Percentiles rank a stretch among this genome's conserved stretches.
Conservation (phyloP, 176 grass and related monocot genomes). For the Avena atlantica region DNA sequence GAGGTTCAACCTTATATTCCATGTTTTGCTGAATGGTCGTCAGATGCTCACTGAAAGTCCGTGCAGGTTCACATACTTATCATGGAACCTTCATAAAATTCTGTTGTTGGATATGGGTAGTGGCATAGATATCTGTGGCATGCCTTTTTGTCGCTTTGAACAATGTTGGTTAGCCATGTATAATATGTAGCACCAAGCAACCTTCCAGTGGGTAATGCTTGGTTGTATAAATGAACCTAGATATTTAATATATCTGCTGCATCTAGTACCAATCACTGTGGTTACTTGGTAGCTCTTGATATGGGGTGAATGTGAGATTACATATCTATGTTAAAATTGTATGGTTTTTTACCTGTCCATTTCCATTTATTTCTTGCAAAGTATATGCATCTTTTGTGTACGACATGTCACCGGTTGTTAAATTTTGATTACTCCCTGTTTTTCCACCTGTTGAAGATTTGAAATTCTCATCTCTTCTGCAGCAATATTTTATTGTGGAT, state of each 20-base stretch:
- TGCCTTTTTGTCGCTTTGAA: neutral
- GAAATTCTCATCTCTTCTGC: neutral
- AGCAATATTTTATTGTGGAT: neutral
- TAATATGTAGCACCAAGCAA: slow-evolving; percentile 1
- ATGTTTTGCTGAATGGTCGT: too few relatives aligned
- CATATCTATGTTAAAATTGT: slow-evolving; percentile 2
- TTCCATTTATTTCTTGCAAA: slow-evolving; percentile 6
- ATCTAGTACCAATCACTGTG: neutral
- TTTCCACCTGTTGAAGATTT: neutral
- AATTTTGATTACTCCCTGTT: neutral
- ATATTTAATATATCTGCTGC: neutral
- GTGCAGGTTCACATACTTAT: too few relatives aligned
- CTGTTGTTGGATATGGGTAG: too few relatives aligned
- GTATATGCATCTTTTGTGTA: neutral
- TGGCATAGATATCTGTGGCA: too few relatives aligned
- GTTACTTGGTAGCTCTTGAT: neutral
- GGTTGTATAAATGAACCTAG: neutral
- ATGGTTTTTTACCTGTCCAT: neutral
- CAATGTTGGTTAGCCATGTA: neutral
- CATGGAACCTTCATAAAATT: too few relatives aligned
- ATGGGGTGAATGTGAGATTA: neutral
- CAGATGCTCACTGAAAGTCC: too few relatives aligned
- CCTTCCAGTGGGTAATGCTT: neutral
- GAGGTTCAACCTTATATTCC: too few relatives aligned
- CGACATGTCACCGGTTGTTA: neutral